These are phyloP conservation scores for Penicillium lagena DNA, from an alignment of 495 filamentous ascomycete species.

Conservation along the genomic window DNA sequence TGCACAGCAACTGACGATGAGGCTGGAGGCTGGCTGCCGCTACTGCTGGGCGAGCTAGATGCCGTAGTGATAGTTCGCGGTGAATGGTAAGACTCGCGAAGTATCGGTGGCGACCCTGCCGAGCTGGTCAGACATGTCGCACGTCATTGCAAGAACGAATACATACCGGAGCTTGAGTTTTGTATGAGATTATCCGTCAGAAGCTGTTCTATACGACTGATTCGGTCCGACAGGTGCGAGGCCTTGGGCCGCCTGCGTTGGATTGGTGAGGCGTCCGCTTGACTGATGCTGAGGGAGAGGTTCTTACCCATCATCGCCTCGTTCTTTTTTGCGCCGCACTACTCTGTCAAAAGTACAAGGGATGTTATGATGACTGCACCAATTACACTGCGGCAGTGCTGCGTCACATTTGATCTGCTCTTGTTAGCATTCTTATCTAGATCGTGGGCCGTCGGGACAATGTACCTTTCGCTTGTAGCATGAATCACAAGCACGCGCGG, in stretches of 20 bases:
- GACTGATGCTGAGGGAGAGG: not conserved
- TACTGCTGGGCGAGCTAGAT: slow-evolving; percentile 13
- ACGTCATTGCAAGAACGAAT: too few species aligned
- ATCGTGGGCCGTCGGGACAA: not conserved
- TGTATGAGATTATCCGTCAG: slow-evolving; percentile 23
- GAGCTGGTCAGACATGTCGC: too few species aligned
- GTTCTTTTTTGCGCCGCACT: slow-evolving; percentile 26
- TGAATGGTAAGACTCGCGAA: too few species aligned
- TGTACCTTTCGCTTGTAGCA: slow-evolving; percentile 45
- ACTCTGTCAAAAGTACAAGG: slow-evolving; percentile 41
- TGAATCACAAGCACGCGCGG: slow-evolving; percentile 41
- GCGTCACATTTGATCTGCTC: slow-evolving; percentile 47
- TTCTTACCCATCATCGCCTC: slow-evolving; percentile 15
- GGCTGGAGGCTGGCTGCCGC: slow-evolving; percentile 8
- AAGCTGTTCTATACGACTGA: slow-evolving; percentile 36
- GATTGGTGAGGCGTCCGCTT: too few species aligned
- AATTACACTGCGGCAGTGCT: slow-evolving; percentile 39
- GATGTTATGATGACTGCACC: slow-evolving; percentile 46
- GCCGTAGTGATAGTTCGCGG: slow-evolving; percentile 1
- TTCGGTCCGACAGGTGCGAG: slow-evolving; percentile 29
- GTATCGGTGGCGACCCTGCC: too few species aligned
- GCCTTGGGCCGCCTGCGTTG: slow-evolving; percentile 15
- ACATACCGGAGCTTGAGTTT: slow-evolving; percentile 17
- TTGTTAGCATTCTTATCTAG: not conserved
- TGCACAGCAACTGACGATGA: slow-evolving; percentile 36